These are phyloP conservation scores for Coemansia pectinata DNA, from an alignment of 192 early-diverging fungal genomes.

Conservation along the genomic window DNA sequence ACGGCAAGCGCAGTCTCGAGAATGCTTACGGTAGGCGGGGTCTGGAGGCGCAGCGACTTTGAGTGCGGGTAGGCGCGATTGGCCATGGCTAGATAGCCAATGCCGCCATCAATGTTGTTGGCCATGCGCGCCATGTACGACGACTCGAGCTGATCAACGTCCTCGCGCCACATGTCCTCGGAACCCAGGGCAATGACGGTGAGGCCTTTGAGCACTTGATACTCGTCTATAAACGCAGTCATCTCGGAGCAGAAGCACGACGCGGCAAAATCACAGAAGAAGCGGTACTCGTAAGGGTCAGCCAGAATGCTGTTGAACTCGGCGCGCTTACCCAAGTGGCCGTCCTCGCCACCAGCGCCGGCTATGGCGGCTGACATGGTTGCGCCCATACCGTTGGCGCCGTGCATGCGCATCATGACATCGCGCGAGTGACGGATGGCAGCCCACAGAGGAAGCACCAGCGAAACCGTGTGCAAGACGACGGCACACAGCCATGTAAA, in stretches of 20 bases:
- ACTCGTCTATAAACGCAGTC: constrained; percentile 51
- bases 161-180: constrained; percentile 41
- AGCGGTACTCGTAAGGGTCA: constrained; percentile 47
- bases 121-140: constrained; percentile 31
- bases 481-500: constrained; percentile 34
- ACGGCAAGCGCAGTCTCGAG: constrained; percentile 39
- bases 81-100: constrained; percentile 33
- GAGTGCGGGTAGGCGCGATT: constrained; percentile 16
- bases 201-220: constrained; percentile 41
- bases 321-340: constrained; percentile 20
- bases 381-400: constrained; percentile 27
- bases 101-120: constrained; percentile 16
- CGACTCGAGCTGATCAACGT: constrained; percentile 37
- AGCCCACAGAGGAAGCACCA: constrained; percentile 27
- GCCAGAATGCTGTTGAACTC: constrained; percentile 43
- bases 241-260: constrained; percentile 55
- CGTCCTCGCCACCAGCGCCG: constrained; percentile 25
- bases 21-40: constrained; percentile 42
- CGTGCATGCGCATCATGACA: constrained; percentile 38
- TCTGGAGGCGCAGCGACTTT: constrained; percentile 31
- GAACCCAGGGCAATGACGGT: constrained; percentile 36
- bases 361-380: constrained; percentile 35
- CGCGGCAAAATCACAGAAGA: constrained; percentile 51
- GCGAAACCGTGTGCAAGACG: constrained; percentile 24
- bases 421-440: constrained; percentile 43